Evolutionary conservation across 768 basidiomycete species (phyloP).

Genomic region (Leccinellum albellum): DNA sequence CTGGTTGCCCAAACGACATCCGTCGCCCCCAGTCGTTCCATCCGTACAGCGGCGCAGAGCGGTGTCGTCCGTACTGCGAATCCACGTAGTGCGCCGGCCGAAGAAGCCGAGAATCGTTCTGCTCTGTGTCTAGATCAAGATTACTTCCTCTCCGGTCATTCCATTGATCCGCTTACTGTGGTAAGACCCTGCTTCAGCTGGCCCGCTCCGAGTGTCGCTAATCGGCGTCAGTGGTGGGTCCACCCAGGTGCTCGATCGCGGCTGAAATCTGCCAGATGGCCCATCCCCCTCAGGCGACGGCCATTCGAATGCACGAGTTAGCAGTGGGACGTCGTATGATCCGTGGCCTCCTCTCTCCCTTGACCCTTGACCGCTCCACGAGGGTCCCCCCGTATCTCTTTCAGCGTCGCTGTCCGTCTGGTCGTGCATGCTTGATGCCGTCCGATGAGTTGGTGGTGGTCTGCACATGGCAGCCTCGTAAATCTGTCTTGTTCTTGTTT

Average conservation of each 20-base stretch:
- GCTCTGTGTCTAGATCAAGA: constrained; percentile 16
- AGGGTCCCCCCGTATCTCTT: constrained; percentile 43
- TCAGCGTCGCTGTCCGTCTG: constrained; percentile 42
- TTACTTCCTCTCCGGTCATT: neutral
- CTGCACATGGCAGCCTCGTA: constrained; percentile 24
- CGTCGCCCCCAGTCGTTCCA: constrained; percentile 23
- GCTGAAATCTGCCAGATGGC: constrained; percentile 4
- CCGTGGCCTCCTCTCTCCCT: constrained; percentile 9
- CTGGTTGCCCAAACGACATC: constrained; percentile 19
- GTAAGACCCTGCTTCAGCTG: constrained; percentile 7
- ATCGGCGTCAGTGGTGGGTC: constrained; percentile 19
- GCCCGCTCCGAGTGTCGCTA: constrained; percentile 6
- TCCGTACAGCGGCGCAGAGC: constrained; percentile 23
- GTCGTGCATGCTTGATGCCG: constrained; percentile 15
- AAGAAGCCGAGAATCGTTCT: constrained; percentile 16
- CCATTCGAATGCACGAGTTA: constrained; percentile 25
- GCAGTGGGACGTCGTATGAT: constrained; percentile 13
- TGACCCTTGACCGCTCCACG: constrained; percentile 24
- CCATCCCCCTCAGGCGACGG: constrained; percentile 20
- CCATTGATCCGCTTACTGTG: constrained; percentile 17
- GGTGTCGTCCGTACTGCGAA: constrained; percentile 22
- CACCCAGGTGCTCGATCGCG: constrained; percentile 3
- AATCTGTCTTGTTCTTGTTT: constrained; percentile 16
- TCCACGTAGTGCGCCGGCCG: constrained; percentile 19
- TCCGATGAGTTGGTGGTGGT: constrained; percentile 16